Base-by-base conservation (phyloP, 345 rosid genomes). In the Dipteronia dyeriana region DNA sequence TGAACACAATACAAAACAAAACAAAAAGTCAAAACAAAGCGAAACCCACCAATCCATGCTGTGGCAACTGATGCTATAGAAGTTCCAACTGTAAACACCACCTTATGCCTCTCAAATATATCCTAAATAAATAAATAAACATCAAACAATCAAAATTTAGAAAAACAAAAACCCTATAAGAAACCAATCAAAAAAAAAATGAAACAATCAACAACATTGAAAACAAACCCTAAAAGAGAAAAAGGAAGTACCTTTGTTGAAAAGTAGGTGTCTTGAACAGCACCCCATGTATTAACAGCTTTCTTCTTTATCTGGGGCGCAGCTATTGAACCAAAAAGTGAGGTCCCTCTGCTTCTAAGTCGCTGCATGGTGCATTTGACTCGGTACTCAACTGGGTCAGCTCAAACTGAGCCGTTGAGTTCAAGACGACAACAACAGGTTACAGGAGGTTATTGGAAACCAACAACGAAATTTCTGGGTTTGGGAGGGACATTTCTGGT, bases 1-100 rank as follows among this genome's bases (percentile, higher is more conserved):
- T 45, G 3, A 63, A 80, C 26, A 75, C 47, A 71, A 31, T 5
- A 70, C 17, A 7, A 68, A 39, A 23, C 62, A 4, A 71, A 56
- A 68, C 9, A 66, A 60, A 20, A 67, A 31, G 0, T 31, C 17
- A 59, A 62, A 67, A 8, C 16, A 10, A 71, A 69, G 34, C 13
- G 71, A 41, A 80, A 78, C 89, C 79, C 82, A 96, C 98, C 99
- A 66, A 81, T 73, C 95, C 98, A 96, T 70, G 98, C 98, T 17
- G 98, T 94, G 54, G 89, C 95, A 85, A 96, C 91, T 19, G 99
- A 93, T 22, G 98, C 99, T 16, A 90, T 26, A 77, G 99, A 96
- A 71, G 99, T 92, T 76, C 97, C 99, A 47, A 96, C 56, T 4
- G 99, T 91, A 77, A 96, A 92, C 26, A 96, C 94, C 75, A 92